These are phyloP conservation scores for Paecilomyces sp. DNA, from an alignment of 2,329 filamentous ascomycete genomes.

Conservation along the genomic window DNA sequence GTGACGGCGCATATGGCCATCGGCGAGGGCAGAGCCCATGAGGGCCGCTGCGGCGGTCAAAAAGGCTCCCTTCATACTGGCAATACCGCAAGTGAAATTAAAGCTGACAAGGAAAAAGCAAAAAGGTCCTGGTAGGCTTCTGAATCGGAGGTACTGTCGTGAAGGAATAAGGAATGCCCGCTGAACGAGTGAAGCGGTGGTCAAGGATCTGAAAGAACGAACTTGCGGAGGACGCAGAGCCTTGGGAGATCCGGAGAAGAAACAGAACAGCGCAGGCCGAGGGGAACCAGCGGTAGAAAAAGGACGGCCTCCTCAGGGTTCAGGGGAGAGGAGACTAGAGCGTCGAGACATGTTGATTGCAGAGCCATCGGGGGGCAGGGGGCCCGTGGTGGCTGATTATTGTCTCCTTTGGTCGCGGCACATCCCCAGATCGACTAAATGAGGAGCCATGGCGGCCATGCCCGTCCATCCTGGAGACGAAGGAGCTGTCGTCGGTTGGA, in stretches of 20 bases:
- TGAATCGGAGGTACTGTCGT: background rate
- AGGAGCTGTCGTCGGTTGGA: background rate
- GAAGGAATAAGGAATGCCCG: conserved; percentile 62
- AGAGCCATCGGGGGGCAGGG: background rate
- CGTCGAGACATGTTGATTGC: too few relatives aligned
- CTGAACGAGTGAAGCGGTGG: conserved; percentile 56
- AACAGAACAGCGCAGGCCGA: conserved; percentile 1
- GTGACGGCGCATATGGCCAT: conserved; percentile 51
- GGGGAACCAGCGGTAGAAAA: background rate
- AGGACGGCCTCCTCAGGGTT: background rate
- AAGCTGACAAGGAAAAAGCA: conserved; percentile 7
- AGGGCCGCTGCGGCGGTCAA: conserved; percentile 53
- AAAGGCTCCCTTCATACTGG: conserved; percentile 68
- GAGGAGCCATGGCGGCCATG: background rate
- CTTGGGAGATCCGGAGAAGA: conserved; percentile 3
- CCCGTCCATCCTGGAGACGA: too few relatives aligned
- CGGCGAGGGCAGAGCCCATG: conserved; percentile 47
- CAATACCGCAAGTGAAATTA: conserved; percentile 6
- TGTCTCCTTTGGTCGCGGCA: background rate
- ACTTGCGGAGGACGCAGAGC: background rate
- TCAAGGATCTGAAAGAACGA: conserved; percentile 8
- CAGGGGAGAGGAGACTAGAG: background rate
- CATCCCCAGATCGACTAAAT: background rate
- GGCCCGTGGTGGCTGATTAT: background rate
- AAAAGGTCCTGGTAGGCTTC: conserved; percentile 1